These are phyloP conservation scores for Triticum turgidum DNA, from an alignment of 176 grass and related monocot species.

Conservation along the genomic window DNA sequence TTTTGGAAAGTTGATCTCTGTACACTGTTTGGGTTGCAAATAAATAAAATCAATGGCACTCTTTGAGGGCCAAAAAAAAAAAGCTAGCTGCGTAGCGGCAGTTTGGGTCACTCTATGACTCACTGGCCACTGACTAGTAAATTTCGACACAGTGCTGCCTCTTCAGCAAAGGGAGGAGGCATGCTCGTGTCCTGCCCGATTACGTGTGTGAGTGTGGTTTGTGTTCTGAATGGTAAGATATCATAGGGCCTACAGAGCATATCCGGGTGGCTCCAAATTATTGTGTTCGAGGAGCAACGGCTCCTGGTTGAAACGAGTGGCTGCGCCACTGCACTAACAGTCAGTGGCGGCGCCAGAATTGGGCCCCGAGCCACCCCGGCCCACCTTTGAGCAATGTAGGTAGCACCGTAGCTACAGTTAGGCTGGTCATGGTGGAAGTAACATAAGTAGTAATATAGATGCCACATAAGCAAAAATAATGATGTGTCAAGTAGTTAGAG, in stretches of 20 bases:
- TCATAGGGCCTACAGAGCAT: not conserved
- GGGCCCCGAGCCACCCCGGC: too few species aligned
- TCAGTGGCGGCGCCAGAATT: too few species aligned
- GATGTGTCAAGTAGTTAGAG: too few species aligned
- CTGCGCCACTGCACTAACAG: not conserved
- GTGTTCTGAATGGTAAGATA: not conserved
- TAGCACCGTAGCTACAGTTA: too few species aligned
- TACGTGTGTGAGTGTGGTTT: not conserved
- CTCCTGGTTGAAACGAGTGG: not conserved
- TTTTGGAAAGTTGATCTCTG: too few species aligned
- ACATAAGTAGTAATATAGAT: too few species aligned
- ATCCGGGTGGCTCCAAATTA: not conserved
- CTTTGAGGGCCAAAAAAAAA: too few species aligned
- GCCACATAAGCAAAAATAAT: too few species aligned
- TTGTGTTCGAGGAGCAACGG: not conserved
- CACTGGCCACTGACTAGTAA: not conserved
- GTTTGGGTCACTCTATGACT: not conserved
- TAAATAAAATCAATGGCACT: too few species aligned
- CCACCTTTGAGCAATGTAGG: too few species aligned
- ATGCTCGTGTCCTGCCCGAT: not conserved
- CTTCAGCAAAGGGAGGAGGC: not conserved
- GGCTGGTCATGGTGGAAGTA: too few species aligned
- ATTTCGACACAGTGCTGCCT: not conserved
- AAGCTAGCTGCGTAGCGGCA: not conserved
- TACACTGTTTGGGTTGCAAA: too few species aligned